Percentiles rank a stretch among this genome's conserved stretches.
phyloP scores from a whole-genome alignment of 257 asterid species.

The Nicotiana noctiflora region DNA sequence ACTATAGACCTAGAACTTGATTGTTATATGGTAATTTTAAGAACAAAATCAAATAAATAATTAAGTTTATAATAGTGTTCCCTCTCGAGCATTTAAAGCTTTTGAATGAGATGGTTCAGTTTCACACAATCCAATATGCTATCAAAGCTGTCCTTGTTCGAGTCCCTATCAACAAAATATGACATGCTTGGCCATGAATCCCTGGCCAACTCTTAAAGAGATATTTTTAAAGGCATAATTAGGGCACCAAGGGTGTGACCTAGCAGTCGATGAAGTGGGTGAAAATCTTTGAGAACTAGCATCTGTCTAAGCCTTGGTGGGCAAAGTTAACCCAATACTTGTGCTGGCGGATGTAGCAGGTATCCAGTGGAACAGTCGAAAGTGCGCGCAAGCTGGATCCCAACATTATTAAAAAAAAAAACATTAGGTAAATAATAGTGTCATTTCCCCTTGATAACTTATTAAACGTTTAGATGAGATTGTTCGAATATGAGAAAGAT shows the following conservation, averaged over 20 bases:
- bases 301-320: neutral
- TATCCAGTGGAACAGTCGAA: neutral
- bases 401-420: neutral
- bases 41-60: neutral
- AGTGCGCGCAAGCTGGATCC: neutral
- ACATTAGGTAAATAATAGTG: neutral
- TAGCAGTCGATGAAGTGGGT: neutral
- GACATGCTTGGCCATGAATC: neutral
- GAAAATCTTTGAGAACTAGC: neutral
- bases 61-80: neutral
- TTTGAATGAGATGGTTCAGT: neutral
- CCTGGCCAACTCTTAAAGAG: neutral
- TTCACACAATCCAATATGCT: neutral
- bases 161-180: neutral
- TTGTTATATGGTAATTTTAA: neutral
- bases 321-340: neutral
- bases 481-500: neutral
- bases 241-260: neutral
- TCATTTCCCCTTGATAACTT: neutral
- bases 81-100: neutral
- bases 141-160: constrained; percentile 2
- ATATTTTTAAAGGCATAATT: neutral
- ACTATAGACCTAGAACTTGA: neutral
- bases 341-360: neutral
- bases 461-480: neutral